Evolutionary conservation across 1,284 basidiomycete species (phyloP).

Genomic region (Volvariella surrecta): DNA sequence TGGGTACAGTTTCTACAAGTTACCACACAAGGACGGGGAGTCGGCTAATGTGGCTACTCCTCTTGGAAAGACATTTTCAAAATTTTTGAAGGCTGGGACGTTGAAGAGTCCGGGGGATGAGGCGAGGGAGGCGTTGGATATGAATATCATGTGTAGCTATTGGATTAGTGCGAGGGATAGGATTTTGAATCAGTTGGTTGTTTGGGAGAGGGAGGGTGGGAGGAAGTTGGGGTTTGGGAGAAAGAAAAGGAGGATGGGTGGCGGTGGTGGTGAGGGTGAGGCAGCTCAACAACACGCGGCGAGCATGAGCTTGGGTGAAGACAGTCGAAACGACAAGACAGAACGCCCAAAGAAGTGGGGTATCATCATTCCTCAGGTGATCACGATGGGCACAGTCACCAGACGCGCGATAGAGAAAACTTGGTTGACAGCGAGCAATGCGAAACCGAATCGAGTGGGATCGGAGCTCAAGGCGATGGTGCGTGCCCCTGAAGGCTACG

Average conservation of each 20-base stretch:
- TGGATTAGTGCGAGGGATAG: conserved; percentile 96
- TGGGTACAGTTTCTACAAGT: conserved; percentile 73
- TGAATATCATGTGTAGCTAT: conserved; percentile 95
- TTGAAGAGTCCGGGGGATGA: conserved; percentile 72
- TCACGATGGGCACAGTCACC: conserved; percentile 98
- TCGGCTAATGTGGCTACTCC: conserved; percentile 91
- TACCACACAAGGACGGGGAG: conserved; percentile 96
- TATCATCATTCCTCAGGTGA: conserved; percentile 92
- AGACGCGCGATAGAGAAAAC: conserved; percentile 97
- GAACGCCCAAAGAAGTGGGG: conserved; percentile 55
- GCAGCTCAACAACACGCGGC: neutral
- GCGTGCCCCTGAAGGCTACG: conserved; percentile 86
- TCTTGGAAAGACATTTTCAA: conserved; percentile 84
- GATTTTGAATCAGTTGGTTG: conserved; percentile 89
- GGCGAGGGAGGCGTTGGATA: conserved; percentile 79
- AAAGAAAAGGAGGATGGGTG: neutral
- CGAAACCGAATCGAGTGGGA: conserved; percentile 95
- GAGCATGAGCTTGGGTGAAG: neutral
- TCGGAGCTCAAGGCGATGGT: conserved; percentile 99
- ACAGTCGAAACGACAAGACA: neutral
- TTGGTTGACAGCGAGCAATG: conserved; percentile 97
- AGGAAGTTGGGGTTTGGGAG: conserved; percentile 7
- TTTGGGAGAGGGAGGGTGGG: conserved; percentile 56
- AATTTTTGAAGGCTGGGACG: conserved; percentile 81
- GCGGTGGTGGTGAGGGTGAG: neutral